Percentiles rank a stretch among this genome's conserved stretches.
Evolutionary conservation across 2,329 filamentous ascomycete species (phyloP).

Genomic region (Colletotrichum sp.): DNA sequence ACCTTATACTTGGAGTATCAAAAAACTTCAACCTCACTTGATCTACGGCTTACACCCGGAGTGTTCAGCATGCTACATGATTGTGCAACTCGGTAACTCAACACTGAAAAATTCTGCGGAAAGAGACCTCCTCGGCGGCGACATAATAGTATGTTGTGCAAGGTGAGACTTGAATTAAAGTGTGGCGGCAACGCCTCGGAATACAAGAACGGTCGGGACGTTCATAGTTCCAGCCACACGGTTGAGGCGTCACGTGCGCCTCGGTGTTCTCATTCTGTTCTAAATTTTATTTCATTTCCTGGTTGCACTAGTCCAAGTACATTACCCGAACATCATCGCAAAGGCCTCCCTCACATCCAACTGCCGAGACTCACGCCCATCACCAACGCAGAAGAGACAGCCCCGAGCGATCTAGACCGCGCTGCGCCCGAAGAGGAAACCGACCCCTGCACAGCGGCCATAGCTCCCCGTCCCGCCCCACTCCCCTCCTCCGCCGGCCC

Average conservation of each 20-base stretch:
- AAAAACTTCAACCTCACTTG: accelerated
- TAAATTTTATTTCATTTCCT: not conserved
- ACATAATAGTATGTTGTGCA: not conserved
- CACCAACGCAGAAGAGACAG: not conserved
- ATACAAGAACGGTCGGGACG: not conserved
- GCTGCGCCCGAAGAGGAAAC: not conserved
- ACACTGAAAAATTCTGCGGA: not conserved
- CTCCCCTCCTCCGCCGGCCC: not conserved
- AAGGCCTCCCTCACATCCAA: not conserved
- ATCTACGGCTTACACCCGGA: accelerated
- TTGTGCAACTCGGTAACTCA: not conserved
- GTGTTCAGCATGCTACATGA: not conserved
- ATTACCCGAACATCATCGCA: not conserved
- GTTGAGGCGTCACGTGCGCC: not conserved
- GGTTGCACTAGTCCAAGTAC: not conserved
- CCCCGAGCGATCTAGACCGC: not conserved
- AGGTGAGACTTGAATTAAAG: not conserved
- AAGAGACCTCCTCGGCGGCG: not conserved
- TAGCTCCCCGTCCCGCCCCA: not conserved
- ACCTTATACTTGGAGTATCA: accelerated
- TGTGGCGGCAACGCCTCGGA: not conserved
- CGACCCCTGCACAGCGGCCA: not conserved
- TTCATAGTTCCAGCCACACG: not conserved
- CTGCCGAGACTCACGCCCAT: not conserved
- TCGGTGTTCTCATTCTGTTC: not conserved